Base-by-base conservation (phyloP, 352 stramenopile species). In the Globisporangium sylvaticum region DNA sequence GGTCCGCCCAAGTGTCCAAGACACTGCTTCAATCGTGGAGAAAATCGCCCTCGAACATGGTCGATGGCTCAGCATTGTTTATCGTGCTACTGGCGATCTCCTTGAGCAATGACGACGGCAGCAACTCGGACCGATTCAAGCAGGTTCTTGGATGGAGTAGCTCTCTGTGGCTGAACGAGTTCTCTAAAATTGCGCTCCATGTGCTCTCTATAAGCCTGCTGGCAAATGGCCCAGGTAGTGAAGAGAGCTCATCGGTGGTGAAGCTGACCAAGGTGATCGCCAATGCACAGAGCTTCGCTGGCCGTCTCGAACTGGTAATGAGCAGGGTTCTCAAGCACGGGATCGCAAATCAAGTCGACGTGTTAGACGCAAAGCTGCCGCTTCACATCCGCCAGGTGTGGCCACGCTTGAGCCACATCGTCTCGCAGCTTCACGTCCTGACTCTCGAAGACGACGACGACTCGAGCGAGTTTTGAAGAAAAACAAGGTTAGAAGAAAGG, bases 101-200 rank as follows among this genome's bases (percentile, higher is more conserved):
- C 2, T 6, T 71, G 44, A 31, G 22, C 5, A 32, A 14, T 42
- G 53, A 7, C 2, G 27, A 25, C 29, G 15, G 27, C 53, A 32
- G 3, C 27, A 25, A 14, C 9, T 58, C 59, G 8, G 68, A 48
- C 68, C 71, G 2, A 39, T 48, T 75, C 2, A 64, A 77, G 2
- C 39, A 12, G 0, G 31, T 74, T 2, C 29, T 80, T 12, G 20
- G 7, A 4, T 32, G 52, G 27, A 74, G 71, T 60, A 68, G 59
- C 44, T 80, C 73, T 1, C n/a, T 79, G 14, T 83, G 76, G 76
- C 59, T 83, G 24, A 80, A 80, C 50, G 53, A 66, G 18, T 75
- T 80, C 29, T 42, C 68, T 0, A 61, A 29, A 5, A 56, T 58
- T 9, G 66, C 66, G 15, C 57, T 73, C n/a, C 48, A 68, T 27